phyloP scores from a whole-genome alignment of 441 rosid genomes.

The Omphalea diandra region DNA sequence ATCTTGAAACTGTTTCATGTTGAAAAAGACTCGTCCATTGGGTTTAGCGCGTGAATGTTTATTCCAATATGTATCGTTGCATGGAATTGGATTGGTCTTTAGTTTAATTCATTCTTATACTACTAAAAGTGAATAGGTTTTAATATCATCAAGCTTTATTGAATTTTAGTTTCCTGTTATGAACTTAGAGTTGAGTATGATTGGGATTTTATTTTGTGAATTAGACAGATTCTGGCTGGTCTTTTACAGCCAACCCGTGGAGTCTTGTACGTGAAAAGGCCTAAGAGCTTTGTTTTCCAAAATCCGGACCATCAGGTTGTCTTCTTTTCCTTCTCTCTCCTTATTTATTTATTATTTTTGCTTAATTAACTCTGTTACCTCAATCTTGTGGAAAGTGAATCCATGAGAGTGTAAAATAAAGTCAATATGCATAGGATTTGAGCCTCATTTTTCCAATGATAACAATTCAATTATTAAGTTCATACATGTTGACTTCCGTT shows the following conservation, averaged over 20 bases:
- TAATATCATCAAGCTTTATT: too few species aligned
- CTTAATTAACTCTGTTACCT: neutral
- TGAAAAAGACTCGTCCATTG: too few species aligned
- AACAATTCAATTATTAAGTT: neutral
- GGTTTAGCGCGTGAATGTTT: too few species aligned
- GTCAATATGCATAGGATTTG: neutral
- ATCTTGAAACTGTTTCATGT: too few species aligned
- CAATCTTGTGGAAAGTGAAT: neutral
- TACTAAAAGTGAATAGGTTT: too few species aligned
- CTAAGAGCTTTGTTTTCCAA: conserved; percentile 86
- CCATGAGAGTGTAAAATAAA: neutral
- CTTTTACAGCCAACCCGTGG: conserved; percentile 74
- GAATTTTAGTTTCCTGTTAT: too few species aligned
- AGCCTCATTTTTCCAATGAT: neutral
- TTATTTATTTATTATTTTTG: neutral
- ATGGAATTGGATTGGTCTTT: too few species aligned
- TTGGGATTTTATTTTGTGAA: conserved; percentile 9
- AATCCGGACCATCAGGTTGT: conserved; percentile 94
- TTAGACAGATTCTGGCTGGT: conserved; percentile 83
- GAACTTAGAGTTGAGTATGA: neutral
- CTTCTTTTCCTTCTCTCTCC: neutral
- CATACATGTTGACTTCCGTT: neutral
- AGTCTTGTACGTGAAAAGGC: conserved; percentile 51
- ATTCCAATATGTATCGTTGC: too few species aligned
- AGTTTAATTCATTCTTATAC: too few species aligned